These are phyloP conservation scores for Calonectria crousiana DNA, from an alignment of 2,329 filamentous ascomycete genomes.

Conservation along the genomic window DNA sequence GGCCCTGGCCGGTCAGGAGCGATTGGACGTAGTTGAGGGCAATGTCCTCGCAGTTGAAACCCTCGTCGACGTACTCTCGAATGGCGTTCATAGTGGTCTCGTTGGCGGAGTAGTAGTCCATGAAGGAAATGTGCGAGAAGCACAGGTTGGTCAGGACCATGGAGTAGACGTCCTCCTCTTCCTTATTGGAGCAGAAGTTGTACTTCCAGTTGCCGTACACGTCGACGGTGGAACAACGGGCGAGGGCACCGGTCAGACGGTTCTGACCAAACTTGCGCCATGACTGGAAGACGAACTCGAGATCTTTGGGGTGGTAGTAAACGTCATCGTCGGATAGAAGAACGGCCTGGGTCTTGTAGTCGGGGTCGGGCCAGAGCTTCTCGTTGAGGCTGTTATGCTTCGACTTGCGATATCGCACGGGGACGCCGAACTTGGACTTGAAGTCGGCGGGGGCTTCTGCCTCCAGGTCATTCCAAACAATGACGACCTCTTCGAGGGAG, in stretches of 20 bases:
- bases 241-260: conserved; percentile 51
- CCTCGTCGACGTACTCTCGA: conserved; percentile 52
- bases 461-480: conserved; percentile 54
- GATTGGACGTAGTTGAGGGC: conserved; percentile 53
- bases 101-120: conserved; percentile 54
- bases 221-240: conserved; percentile 49
- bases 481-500: conserved; percentile 52
- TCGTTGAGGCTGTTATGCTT: conserved; percentile 52
- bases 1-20: conserved; percentile 49
- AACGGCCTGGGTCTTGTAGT: conserved; percentile 53
- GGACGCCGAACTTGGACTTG: conserved; percentile 45
- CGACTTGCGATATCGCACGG: conserved; percentile 50
- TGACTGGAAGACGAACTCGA: conserved; percentile 55
- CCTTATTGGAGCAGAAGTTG: conserved; percentile 45
- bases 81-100: conserved; percentile 47
- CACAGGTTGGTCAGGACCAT: conserved; percentile 54
- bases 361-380: conserved; percentile 52
- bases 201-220: conserved; percentile 47
- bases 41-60: conserved; percentile 57
- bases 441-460: conserved; percentile 44
- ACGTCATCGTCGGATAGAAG: conserved; percentile 56
- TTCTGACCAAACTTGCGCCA: conserved; percentile 54
- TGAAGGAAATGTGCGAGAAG: conserved; percentile 53
- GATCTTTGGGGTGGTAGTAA: conserved; percentile 52
- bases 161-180: conserved; percentile 46